Evolutionary conservation across 2,329 filamentous ascomycete genomes (phyloP), one percentile per base, ranked within the genome.

Genomic region (Beauveria pseudobassiana): DNA sequence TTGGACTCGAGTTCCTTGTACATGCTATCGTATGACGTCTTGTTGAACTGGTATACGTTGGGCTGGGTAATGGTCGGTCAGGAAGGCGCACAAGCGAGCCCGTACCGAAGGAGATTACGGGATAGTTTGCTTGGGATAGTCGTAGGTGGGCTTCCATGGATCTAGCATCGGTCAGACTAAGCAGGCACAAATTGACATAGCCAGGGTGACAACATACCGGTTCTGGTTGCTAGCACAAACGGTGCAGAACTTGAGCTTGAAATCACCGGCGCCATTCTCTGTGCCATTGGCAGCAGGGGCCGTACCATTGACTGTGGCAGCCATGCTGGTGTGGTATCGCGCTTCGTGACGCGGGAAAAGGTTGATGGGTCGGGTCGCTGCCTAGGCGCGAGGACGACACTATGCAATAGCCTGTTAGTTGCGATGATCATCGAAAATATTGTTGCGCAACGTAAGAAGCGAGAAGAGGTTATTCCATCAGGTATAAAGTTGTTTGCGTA

Each of bases 211-310:
- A 54, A 70, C 81, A 65, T 80, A 96, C 86, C 95, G 87, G 72
- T 99, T 99, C 75, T 99, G 92, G 70, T 99, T 99, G 70, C 92
- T 96, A 8, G 95, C 95, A 76, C 95, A 99, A n/a, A 99, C 93
- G 3, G 95, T 98, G 80, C 93, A 97, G 76, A 98, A 97, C 72
- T 90, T 96, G 64, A 99, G 83, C 76, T 95, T 96, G 82, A 87
- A 96, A 58, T 82, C 84, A n/a, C 78, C 78, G 28, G 79, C 75
- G 20, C 80, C 79, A 49, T 82, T 79, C 16, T 78, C 75, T 28
- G 78, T 75, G 60, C 77, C 77, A 62, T 81, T 80, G 61, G 75
- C 71, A 45, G 70, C 65, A 22, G 69, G 64, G 4, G 71, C 63
- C 34, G 69, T 64, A 46, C 76, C 80, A 63, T 80, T 81, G 30